Percentiles rank a stretch among this genome's conserved stretches.
Conservation (phyloP, 768 basidiomycete genomes). For the Phanerodontia chrysosporium region DNA sequence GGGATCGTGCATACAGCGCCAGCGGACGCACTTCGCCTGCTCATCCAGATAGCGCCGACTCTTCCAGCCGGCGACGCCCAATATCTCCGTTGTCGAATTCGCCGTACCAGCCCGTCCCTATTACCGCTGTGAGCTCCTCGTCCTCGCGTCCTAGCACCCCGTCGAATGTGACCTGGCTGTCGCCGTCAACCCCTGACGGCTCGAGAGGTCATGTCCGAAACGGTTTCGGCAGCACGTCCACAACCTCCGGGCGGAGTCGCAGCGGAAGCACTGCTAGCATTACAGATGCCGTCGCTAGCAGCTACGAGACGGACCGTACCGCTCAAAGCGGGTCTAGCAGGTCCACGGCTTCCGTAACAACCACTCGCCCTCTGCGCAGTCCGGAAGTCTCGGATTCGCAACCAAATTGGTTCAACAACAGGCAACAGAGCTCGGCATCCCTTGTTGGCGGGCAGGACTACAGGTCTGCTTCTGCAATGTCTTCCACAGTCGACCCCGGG, state of each 20-base stretch:
- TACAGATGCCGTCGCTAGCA: slow-evolving; percentile 15
- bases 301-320: slow-evolving; percentile 28
- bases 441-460: slow-evolving; percentile 18
- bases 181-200: slow-evolving; percentile 30
- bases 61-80: slow-evolving; percentile 59
- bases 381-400: slow-evolving; percentile 61
- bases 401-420: slow-evolving; percentile 44
- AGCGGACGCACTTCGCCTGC: slow-evolving; percentile 14
- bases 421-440: slow-evolving; percentile 21
- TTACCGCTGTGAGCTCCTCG: slow-evolving; percentile 27
- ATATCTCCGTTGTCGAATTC: slow-evolving; percentile 66
- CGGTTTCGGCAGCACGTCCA: slow-evolving; percentile 43
- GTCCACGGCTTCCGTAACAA: neutral
- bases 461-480: slow-evolving; percentile 44
- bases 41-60: slow-evolving; percentile 28
- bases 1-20: slow-evolving; percentile 13
- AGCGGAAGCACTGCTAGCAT: slow-evolving; percentile 28
- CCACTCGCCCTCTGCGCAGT: slow-evolving; percentile 47
- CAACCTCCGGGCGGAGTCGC: slow-evolving; percentile 22
- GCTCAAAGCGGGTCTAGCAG: slow-evolving; percentile 27
- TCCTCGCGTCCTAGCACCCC: slow-evolving; percentile 56
- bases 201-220: slow-evolving; percentile 10
- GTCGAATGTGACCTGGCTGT: slow-evolving; percentile 73
- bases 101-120: slow-evolving; percentile 50
- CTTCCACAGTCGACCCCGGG: slow-evolving; percentile 42